Conservation (phyloP, 2,329 filamentous ascomycete species). For the Hypoxylon sp. region DNA sequence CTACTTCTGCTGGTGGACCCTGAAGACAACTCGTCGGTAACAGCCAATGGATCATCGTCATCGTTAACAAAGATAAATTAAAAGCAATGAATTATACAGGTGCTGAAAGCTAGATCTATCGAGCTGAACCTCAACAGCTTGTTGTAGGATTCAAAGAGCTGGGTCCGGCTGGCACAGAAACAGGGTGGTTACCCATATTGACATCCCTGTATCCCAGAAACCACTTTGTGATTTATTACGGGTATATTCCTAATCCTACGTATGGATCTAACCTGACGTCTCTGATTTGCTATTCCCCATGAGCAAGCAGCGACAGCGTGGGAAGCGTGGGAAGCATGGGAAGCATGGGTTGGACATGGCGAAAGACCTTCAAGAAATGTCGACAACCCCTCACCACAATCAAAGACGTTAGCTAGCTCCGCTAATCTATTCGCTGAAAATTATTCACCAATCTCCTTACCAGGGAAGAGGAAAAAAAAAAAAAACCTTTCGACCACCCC, state of each 20-base stretch:
- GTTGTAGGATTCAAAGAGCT: conserved; percentile 18
- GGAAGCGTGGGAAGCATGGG: conserved; percentile 7
- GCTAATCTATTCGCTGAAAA: conserved; percentile 31
- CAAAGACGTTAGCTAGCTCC: conserved; percentile 27
- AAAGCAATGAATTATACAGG: conserved; percentile 20
- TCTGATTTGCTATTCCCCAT: conserved; percentile 32
- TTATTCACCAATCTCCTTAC: conserved; percentile 24
- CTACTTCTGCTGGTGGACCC: conserved; percentile 25
- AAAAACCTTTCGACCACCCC: conserved; percentile 23
- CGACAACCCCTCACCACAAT: conserved; percentile 36
- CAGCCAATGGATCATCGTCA: conserved; percentile 21
- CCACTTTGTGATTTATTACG: conserved; percentile 27
- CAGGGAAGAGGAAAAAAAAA: neutral
- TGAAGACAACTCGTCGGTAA: conserved; percentile 20
- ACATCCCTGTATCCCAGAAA: conserved; percentile 24
- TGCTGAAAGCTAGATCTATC: conserved; percentile 17
- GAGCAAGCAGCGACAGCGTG: too few species aligned
- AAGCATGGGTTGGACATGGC: conserved; percentile 32
- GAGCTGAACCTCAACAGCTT: conserved; percentile 23
- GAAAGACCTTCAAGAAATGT: conserved; percentile 31
- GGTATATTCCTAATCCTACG: conserved; percentile 22
- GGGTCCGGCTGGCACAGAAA: conserved; percentile 24
- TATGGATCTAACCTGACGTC: conserved; percentile 17
- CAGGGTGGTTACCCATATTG: too few species aligned
- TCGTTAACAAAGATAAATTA: conserved; percentile 25